Conservation (phyloP, 1,284 basidiomycete genomes). For the Moniliella sp. region DNA sequence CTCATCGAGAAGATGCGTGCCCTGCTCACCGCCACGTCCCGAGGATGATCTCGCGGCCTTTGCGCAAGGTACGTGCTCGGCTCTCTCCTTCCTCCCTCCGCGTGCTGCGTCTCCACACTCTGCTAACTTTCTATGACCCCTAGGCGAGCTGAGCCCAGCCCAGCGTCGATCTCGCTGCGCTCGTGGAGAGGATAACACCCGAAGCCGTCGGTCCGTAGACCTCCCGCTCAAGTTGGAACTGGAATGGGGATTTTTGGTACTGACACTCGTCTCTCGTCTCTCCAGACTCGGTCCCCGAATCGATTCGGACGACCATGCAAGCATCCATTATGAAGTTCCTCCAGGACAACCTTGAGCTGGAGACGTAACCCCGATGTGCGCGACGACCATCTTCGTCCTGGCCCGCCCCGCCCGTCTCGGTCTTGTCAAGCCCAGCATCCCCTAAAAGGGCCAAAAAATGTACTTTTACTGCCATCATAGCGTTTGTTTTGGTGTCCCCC, state of each 20-base stretch:
- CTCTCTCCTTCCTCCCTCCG: background rate
- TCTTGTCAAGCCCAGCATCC: too few species aligned
- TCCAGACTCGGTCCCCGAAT: background rate
- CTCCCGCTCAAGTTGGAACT: background rate
- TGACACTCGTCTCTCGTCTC: background rate
- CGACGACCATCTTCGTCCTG: too few species aligned
- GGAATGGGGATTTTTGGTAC: background rate
- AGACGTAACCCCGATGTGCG: too few species aligned
- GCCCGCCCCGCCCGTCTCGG: too few species aligned
- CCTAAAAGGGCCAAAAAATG: too few species aligned
- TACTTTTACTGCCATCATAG: too few species aligned
- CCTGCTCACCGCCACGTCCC: background rate
- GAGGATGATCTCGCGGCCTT: background rate
- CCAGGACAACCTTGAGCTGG: background rate
- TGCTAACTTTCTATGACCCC: background rate
- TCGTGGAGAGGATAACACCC: background rate
- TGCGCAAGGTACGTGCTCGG: background rate
- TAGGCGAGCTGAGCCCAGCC: background rate
- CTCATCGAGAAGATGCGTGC: background rate
- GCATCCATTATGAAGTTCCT: background rate
- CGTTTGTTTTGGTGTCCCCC: too few species aligned
- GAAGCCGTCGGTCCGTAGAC: too few species aligned
- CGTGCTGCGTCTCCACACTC: background rate
- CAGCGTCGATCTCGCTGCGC: background rate
- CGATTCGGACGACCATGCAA: background rate